Conservation (phyloP, 441 rosid species). For the Rhodomyrtus psidioides region DNA sequence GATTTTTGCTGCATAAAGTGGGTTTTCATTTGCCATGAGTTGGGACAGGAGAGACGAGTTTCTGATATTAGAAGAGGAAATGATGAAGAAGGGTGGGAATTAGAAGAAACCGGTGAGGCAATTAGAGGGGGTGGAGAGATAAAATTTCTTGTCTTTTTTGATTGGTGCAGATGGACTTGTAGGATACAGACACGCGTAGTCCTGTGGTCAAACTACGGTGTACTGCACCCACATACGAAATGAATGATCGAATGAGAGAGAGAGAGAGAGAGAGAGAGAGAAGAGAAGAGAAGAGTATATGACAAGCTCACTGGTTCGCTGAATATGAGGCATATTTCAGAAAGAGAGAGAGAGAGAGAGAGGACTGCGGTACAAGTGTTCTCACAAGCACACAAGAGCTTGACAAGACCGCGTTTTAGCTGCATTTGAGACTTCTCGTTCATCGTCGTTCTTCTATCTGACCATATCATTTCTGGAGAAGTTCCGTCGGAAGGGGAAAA, state of each 20-base stretch:
- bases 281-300: slow-evolving; percentile 19
- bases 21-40: not conserved
- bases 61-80: not conserved
- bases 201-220: not conserved
- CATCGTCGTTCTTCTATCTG: not conserved
- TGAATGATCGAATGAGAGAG: slow-evolving; percentile 15
- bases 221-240: slow-evolving; percentile 1
- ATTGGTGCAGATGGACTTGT: not conserved
- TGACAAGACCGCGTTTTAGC: slow-evolving; percentile 9
- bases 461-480: not conserved
- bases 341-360: not conserved
- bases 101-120: not conserved
- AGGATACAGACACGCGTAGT: not conserved
- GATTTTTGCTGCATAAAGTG: not conserved
- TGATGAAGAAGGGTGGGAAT: not conserved
- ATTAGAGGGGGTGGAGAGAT: not conserved
- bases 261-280: not conserved
- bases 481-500: not conserved
- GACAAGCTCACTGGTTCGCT: slow-evolving; percentile 70
- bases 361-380: slow-evolving; percentile 50
- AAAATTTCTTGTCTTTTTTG: not conserved
- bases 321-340: slow-evolving; percentile 48
- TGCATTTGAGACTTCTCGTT: slow-evolving; percentile 10
- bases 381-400: slow-evolving; percentile 12
- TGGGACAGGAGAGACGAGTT: not conserved